phyloP scores from a whole-genome alignment of 2,329 filamentous ascomycete genomes.

The Albifimbria verrucaria region DNA sequence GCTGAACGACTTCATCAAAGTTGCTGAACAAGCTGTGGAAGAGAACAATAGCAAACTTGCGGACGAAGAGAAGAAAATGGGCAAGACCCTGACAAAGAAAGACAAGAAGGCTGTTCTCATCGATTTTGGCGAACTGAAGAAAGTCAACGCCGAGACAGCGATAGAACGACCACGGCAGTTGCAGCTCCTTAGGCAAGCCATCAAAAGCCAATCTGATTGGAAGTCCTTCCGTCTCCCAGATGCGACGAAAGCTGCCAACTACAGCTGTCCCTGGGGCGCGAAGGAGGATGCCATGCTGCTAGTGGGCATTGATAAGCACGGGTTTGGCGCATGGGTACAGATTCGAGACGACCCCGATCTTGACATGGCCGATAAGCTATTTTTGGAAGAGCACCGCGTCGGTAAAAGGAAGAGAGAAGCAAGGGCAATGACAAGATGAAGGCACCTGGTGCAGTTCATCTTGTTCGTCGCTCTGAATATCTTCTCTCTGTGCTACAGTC shows the following conservation, averaged over 20 bases:
- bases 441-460: conserved; percentile 93
- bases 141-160: conserved; percentile 93
- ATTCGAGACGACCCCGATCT: conserved; percentile 91
- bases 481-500: conserved; percentile 89
- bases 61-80: conserved; percentile 76
- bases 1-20: conserved; percentile 68
- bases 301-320: conserved; percentile 87
- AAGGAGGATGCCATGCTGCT: conserved; percentile 97
- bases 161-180: conserved; percentile 88
- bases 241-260: conserved; percentile 87
- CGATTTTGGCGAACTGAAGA: conserved; percentile 88
- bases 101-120: conserved; percentile 97
- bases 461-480: conserved; percentile 93
- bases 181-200: conserved; percentile 74
- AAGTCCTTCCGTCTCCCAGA: conserved; percentile 82
- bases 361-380: conserved; percentile 85
- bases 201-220: conserved; percentile 65
- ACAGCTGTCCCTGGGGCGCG: conserved; percentile 87
- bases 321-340: conserved; percentile 91
- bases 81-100: conserved; percentile 88
- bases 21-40: conserved; percentile 57
- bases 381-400: conserved; percentile 95
- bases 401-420: conserved; percentile 89
- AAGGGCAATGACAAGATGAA: conserved; percentile 77
- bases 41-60: conserved; percentile 69